Percentiles rank a stretch among this genome's conserved stretches.
These are phyloP conservation scores for Viridothelium virens DNA, from an alignment of 495 filamentous ascomycete species.

Conservation along the genomic window DNA sequence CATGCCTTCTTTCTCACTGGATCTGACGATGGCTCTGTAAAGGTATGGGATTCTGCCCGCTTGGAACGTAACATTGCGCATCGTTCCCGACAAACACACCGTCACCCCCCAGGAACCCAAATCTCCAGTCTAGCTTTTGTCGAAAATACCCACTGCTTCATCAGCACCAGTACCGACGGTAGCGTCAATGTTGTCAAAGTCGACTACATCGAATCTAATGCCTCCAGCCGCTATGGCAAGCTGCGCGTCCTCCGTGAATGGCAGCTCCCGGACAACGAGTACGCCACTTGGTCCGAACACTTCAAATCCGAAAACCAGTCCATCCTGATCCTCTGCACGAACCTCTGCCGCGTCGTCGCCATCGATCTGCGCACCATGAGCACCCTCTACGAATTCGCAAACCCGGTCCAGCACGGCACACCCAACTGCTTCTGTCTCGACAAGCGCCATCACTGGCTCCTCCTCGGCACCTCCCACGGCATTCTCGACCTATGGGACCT, in stretches of 20 bases:
- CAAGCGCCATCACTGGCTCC: slow-evolving; percentile 75
- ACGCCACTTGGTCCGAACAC: slow-evolving; percentile 87
- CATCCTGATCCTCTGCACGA: slow-evolving; percentile 77
- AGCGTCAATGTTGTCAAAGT: slow-evolving; percentile 84
- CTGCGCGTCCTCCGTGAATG: slow-evolving; percentile 69
- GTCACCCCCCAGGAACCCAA: slow-evolving; percentile 58
- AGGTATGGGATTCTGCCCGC: slow-evolving; percentile 85
- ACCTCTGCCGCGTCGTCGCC: slow-evolving; percentile 70
- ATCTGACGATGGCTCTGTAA: slow-evolving; percentile 85
- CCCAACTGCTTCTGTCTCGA: slow-evolving; percentile 90
- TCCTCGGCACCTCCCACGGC: slow-evolving; percentile 87
- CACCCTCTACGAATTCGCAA: slow-evolving; percentile 69
- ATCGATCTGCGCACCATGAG: slow-evolving; percentile 86
- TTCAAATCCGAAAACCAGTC: slow-evolving; percentile 75
- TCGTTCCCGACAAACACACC: slow-evolving; percentile 79
- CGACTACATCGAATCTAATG: slow-evolving; percentile 56
- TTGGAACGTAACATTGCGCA: slow-evolving; percentile 85
- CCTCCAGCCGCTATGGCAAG: slow-evolving; percentile 65
- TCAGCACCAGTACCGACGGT: slow-evolving; percentile 83
- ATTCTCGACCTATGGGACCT: slow-evolving; percentile 94
- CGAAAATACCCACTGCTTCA: slow-evolving; percentile 87
- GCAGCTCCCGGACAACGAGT: slow-evolving; percentile 61
- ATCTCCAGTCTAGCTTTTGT: slow-evolving; percentile 81
- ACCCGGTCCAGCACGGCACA: slow-evolving; percentile 88
- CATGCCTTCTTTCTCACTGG: slow-evolving; percentile 92